Evolutionary conservation across 371 early-diverging fungal species (phyloP).

Genomic region (Rhizopus sp.): DNA sequence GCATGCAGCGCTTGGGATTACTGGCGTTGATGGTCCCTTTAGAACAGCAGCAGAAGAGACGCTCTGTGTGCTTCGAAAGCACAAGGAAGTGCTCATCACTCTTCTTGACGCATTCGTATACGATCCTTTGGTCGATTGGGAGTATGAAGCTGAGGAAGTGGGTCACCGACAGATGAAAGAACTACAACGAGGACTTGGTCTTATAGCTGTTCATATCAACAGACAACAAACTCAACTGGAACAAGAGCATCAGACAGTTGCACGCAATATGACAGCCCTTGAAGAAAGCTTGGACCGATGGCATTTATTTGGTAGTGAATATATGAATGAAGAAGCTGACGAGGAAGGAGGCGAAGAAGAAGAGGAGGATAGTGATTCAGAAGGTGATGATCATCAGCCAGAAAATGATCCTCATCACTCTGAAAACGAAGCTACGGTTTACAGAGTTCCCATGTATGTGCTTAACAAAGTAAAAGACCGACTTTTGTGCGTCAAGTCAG

Average conservation of each 20-base stretch:
- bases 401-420: not conserved
- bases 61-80: conserved; percentile 74
- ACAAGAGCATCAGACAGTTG: conserved; percentile 15
- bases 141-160: conserved; percentile 45
- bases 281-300: conserved; percentile 25
- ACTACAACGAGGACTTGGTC: conserved; percentile 37
- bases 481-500: conserved; percentile 5
- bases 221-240: conserved; percentile 34
- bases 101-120: conserved; percentile 92
- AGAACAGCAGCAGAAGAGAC: conserved; percentile 72
- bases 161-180: conserved; percentile 44
- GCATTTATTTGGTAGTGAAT: conserved; percentile 23
- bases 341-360: conserved; percentile 12
- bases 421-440: not conserved
- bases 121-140: conserved; percentile 85
- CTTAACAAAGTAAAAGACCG: conserved; percentile 18
- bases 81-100: conserved; percentile 80
- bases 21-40: conserved; percentile 83
- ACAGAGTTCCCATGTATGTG: conserved; percentile 19
- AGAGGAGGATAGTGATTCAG: not conserved
- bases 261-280: conserved; percentile 11
- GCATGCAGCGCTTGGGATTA: conserved; percentile 73
- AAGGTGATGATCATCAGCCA: not conserved
- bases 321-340: conserved; percentile 14
- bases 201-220: conserved; percentile 39